Evolutionary conservation across 2,329 filamentous ascomycete species (phyloP), one percentile per base, ranked within the genome.

Genomic region (Torrubiellomyces zombiae): DNA sequence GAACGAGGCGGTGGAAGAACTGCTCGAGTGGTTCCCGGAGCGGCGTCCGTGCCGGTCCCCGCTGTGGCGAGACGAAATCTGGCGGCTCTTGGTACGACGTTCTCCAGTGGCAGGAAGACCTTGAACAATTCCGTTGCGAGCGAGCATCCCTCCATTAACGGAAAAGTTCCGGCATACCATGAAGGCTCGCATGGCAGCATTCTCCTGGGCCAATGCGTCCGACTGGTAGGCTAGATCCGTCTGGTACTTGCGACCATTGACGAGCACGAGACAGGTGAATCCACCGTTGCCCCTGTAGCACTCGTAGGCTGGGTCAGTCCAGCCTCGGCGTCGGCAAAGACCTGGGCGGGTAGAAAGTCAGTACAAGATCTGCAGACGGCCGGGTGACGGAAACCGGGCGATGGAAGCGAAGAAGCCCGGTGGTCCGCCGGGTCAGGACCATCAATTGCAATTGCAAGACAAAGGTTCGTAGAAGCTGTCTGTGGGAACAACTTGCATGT

Each of bases 101-200:
- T 66, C 53, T 13, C 32, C 24, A 36, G 60, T 57, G 28, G 59
- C 65, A 9, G 70, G 70, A 18, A 75, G 58, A 24, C 70, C 70
- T 50, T 75, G 70, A 34, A 75, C 68, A 33, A 75, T 72, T 21
- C 70, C 70, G 42, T 75, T 75, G 35, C 69, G 65, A 33, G 69
- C 70, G 34, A 75, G 59, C 82, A 92, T 93, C 47, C 86, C 86
- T 42, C 91, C 83, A 48, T 93, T 94, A 51, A 91, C 80, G 28
- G 82, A 92, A 56, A 94, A 94, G 63, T 93, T 93, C 36, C 83
- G 77, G 62, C 86, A 94, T 38, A 94, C 89, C 71, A 93, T 86
- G 55, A 93, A 95, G 29, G 86, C 86, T 33, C 83, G 78, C 69
- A 91, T 91, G 32, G 86, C 86, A 14, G 86, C 86, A 42, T 86